Evolutionary conservation across 495 filamentous ascomycete species (phyloP).

Genomic region (Aspergillus haitiensis): DNA sequence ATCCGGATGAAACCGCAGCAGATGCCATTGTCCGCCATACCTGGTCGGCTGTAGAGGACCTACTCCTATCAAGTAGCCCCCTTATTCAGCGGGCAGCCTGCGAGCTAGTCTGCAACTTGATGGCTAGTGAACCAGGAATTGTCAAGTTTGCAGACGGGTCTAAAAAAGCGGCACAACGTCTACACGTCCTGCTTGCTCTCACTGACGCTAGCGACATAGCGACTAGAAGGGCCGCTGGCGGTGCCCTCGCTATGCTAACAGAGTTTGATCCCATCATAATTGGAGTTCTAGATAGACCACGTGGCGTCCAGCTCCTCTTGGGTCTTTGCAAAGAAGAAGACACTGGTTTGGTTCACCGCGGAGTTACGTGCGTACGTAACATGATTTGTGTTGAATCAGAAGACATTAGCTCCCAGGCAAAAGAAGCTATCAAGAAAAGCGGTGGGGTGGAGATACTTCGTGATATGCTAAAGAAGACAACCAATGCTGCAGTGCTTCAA

Average conservation of each 20-base stretch:
- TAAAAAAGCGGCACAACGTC: slow-evolving; percentile 63
- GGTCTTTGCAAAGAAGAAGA: slow-evolving; percentile 72
- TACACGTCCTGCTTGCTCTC: slow-evolving; percentile 83
- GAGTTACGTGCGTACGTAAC: slow-evolving; percentile 68
- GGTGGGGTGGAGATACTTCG: slow-evolving; percentile 62
- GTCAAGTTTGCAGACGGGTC: slow-evolving; percentile 72
- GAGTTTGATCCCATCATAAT: slow-evolving; percentile 71
- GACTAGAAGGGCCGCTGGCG: slow-evolving; percentile 82
- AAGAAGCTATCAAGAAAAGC: slow-evolving; percentile 40
- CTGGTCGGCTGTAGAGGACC: slow-evolving; percentile 75
- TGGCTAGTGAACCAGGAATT: slow-evolving; percentile 71
- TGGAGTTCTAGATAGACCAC: slow-evolving; percentile 64
- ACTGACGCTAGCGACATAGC: slow-evolving; percentile 78
- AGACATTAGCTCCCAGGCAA: slow-evolving; percentile 41
- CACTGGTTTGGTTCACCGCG: slow-evolving; percentile 74
- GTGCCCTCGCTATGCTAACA: slow-evolving; percentile 80
- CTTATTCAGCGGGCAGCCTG: slow-evolving; percentile 78
- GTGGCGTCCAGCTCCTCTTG: slow-evolving; percentile 69
- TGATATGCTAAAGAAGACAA: slow-evolving; percentile 62
- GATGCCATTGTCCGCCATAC: slow-evolving; percentile 68
- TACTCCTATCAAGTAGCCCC: slow-evolving; percentile 73
- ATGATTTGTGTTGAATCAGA: slow-evolving; percentile 43
- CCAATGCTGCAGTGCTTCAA: slow-evolving; percentile 63
- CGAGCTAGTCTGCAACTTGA: slow-evolving; percentile 90
- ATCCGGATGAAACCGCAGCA: slow-evolving; percentile 65